Evolutionary conservation across 371 early-diverging fungal species (phyloP), one percentile per base, ranked within the genome.

Genomic region (Massospora cicadina): DNA sequence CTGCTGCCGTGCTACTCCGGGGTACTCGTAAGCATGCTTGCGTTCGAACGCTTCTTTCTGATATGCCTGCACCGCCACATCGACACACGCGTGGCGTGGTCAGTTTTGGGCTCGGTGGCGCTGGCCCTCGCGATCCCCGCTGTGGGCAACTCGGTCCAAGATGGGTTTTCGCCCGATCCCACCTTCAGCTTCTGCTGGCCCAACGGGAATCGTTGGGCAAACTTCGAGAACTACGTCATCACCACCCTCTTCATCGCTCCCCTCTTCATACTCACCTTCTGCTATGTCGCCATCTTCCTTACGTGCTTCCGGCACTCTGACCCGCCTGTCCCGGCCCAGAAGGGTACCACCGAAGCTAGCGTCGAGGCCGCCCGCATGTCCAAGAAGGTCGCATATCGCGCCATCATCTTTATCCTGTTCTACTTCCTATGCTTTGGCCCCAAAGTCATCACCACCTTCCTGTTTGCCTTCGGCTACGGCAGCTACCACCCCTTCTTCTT

Each of bases 131-230:
- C 28, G 12, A 25, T 27, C 25, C 23, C 58, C 3, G 23, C 58
- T 23, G 26, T 57, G n/a, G 28, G 23, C 23, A 57, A 27, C 58
- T 12, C 58, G 12, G 28, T 57, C 7, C 28, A 12, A 23, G 28
- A 57, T 57, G 58, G 28, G 12, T 57, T 21, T 26, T 57, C 57
- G 28, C 57, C 57, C 25, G 57, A 57, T 26, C 25, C 57, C 28
- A 57, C 57, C 57, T 57, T 25, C 57, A 25, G 25, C 57, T 57
- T 57, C 21, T 57, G 57, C 57, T 57, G 57, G 57, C 57, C 57
- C 23, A 25, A 57, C 57, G 57, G 57, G 3, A 57, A 12, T 21
- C 28, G 23, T 10, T n/a, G 25, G 23, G 57, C 57, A 10, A 5
- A n/a, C 28, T 10, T 57, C 23, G 57, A 25, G 25, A 57, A 57